Evolutionary conservation across 768 basidiomycete species (phyloP), one percentile per base, ranked within the genome.

Genomic region (Pulveroboletus sp.): DNA sequence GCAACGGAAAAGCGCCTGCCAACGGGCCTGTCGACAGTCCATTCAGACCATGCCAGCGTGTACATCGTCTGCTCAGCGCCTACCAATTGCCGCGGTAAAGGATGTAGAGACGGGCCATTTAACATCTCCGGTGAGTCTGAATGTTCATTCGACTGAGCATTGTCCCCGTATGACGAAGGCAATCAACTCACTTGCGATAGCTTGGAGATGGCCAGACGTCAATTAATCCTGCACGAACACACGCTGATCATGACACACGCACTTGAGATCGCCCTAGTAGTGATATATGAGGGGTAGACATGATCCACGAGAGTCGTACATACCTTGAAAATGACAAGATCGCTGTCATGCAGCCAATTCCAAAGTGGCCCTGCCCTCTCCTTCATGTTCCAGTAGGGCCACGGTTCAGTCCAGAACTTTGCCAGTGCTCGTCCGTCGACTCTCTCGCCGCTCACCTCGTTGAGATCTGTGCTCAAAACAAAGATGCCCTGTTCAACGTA

Each of bases 261-360:
- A 93, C 90, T 97, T 97, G 35, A 97, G 71, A 73, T 94, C 92
- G 10, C 93, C 92, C 85, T 89, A 14, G 38, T 82, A 8, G 37
- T 9, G 31, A 46, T 10, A 47, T 3, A 27, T 47, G 47, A 59
- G 37, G 1, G 12, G 11, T 12, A n/a, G 10, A 24, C 18, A 5
- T 3, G 24, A 51, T 43, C 18, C 15, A 46, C 18, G 11, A 11
- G 21, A 15, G 32, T 40, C 8, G 11, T 9, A 54, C 69, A 27
- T 41, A 84, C 87, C 76, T 95, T 95, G 73, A 94, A 93, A 50
- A 95, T 78, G 3, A 92, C 89, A 8, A 95, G 71, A 8, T 76
- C 76, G 53, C 87, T 77, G 12, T 65, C 66, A 41, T 71, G 70
- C 40, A 95, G 63, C 33, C 69, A 67, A 3, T 68, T 57, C 67